Percentiles rank a stretch among this genome's conserved stretches.
phyloP scores from a whole-genome alignment of 192 early-diverging fungal species.

The Coemansia sp. region DNA sequence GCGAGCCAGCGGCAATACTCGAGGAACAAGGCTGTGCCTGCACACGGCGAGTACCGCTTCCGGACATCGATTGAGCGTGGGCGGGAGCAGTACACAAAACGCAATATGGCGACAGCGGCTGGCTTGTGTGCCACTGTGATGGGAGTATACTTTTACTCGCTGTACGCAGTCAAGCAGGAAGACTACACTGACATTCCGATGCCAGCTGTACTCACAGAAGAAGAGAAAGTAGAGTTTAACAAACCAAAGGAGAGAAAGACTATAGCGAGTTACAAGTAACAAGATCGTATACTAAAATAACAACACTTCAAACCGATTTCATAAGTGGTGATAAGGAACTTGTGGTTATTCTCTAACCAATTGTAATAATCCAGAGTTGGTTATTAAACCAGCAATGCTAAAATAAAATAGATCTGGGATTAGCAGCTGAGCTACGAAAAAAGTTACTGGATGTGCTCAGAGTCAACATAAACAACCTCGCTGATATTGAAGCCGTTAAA shows the following conservation, averaged over 20 bases:
- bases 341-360: no score
- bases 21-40: background rate
- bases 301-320: no score
- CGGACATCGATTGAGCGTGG: slow-evolving; percentile 50
- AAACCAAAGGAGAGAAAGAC: background rate
- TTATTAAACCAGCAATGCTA: no score
- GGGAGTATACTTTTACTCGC: slow-evolving; percentile 63
- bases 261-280: no score
- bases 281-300: no score
- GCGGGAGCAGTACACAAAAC: slow-evolving; percentile 26
- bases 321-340: no score
- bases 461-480: slow-evolving; percentile 81
- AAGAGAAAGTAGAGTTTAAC: slow-evolving; percentile 28
- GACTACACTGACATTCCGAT: slow-evolving; percentile 73
- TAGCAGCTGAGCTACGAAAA: background rate
- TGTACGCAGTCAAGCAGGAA: slow-evolving; percentile 71
- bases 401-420: no score
- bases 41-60: slow-evolving; percentile 42
- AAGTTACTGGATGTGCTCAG: background rate
- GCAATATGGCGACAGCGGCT: slow-evolving; percentile 29
- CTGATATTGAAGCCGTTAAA: slow-evolving; percentile 89
- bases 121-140: slow-evolving; percentile 15
- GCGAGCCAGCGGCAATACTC: background rate
- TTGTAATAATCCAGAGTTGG: no score
- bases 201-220: slow-evolving; percentile 48